phyloP scores from a whole-genome alignment of 495 filamentous ascomycete genomes.

The Neurospora sp. region DNA sequence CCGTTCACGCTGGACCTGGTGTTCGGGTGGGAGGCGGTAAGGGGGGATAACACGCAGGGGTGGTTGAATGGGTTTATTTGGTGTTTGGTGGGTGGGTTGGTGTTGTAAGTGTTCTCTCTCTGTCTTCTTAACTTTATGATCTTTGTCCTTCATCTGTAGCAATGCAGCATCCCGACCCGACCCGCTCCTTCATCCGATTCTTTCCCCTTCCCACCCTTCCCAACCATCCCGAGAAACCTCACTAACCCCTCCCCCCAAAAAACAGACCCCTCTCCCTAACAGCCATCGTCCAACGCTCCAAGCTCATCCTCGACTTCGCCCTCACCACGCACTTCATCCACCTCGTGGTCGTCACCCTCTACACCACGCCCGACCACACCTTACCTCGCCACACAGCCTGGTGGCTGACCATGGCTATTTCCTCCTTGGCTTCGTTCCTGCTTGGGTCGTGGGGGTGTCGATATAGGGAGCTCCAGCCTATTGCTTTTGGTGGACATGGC shows the following conservation, averaged over 20 bases:
- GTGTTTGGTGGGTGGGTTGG: slow-evolving; percentile 63
- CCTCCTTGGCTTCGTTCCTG: slow-evolving; percentile 56
- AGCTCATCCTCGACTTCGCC: slow-evolving; percentile 88
- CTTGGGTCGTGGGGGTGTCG: slow-evolving; percentile 84
- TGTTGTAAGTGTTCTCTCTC: slow-evolving; percentile 41
- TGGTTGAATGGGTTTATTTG: slow-evolving; percentile 88
- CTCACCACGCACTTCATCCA: slow-evolving; percentile 83
- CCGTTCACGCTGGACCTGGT: slow-evolving; percentile 61
- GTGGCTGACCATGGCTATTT: slow-evolving; percentile 72
- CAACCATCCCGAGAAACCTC: too few species aligned
- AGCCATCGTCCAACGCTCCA: slow-evolving; percentile 71
- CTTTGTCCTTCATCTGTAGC: not conserved
- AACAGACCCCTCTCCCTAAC: slow-evolving; percentile 65
- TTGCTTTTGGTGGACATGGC: slow-evolving; percentile 63
- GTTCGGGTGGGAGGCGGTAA: slow-evolving; percentile 68
- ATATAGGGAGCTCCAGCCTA: slow-evolving; percentile 80
- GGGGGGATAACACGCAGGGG: slow-evolving; percentile 83
- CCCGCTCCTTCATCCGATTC: not conserved
- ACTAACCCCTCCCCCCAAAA: too few species aligned
- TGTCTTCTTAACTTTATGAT: not conserved
- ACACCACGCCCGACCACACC: slow-evolving; percentile 43
- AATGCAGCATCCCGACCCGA: not conserved
- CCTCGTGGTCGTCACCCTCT: slow-evolving; percentile 64
- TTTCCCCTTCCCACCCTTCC: too few species aligned
- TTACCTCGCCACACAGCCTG: slow-evolving; percentile 70